Base-by-base conservation (phyloP, 75 land plant genomes). In the Selaginella tamariscina region DNA sequence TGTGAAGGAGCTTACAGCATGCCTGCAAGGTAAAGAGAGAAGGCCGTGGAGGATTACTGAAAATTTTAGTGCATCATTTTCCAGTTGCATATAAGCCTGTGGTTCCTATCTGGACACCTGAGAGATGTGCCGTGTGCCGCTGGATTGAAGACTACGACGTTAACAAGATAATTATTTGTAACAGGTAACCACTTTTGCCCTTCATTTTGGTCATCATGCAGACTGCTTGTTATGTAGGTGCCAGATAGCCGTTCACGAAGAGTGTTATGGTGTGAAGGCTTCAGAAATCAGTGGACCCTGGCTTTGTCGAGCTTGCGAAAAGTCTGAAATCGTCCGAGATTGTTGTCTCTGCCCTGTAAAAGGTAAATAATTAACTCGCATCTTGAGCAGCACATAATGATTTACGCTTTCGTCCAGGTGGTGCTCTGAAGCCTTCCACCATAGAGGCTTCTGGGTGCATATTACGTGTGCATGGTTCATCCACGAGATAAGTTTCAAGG, bases 221-320 rank as follows among this genome's bases (percentile, higher is more conserved):
- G n/a, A 15, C 49, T 15, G 15, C 11, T 39, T 15, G 49, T 15
- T 39, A 39, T 39, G 49, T 78, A 95, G 99, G 72, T 95, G 99
- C 62, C 97, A 92, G 74, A 79, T 95, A 67, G 96, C 97, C 33
- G 99, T 95, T n/a, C 99, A 95, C 76, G 97, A 95, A 70, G 97
- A 91, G 71, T 95, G 99, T 68, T 95, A 95, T 88, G 99, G 99
- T 26, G 89, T 77, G 26, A 85, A 80, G 60, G 70, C 78, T 73
- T 73, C 83, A 30, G 73, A 80, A n/a, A 86, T 83, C 64, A 74
- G 83, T 56, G 90, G 94, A 57, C 84, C 97, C 20, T 92, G 97
- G 97, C 86, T 95, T 66, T 95, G 99, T 71, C 77, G 87, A 76
- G 89, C 84, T 44, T 95, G 99, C 79, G 99, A 95, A 76, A 86